These are phyloP conservation scores for Tuber indicum DNA, from an alignment of 495 filamentous ascomycete genomes.

Conservation along the genomic window DNA sequence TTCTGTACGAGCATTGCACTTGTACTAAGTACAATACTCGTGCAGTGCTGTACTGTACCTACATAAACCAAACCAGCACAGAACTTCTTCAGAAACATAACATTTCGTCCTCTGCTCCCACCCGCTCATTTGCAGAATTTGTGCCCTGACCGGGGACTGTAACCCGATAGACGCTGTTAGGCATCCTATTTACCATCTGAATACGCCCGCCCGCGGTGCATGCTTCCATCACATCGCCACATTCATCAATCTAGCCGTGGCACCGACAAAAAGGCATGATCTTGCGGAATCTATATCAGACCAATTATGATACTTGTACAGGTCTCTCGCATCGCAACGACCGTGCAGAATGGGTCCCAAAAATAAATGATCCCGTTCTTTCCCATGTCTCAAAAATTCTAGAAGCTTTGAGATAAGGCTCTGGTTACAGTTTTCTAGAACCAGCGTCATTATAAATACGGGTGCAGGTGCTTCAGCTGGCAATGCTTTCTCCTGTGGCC, in stretches of 20 bases:
- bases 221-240: not conserved
- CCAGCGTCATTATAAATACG: not conserved
- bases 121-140: not conserved
- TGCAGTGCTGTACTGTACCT: too few relatives aligned
- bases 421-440: constrained; percentile 1
- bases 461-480: not conserved
- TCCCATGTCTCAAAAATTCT: not conserved
- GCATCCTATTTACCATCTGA: not conserved
- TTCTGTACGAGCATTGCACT: too few relatives aligned
- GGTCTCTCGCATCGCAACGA: not conserved
- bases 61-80: too few relatives aligned
- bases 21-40: too few relatives aligned
- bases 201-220: not conserved
- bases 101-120: not conserved
- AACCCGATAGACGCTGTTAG: not conserved
- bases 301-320: not conserved
- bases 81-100: not conserved
- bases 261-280: not conserved
- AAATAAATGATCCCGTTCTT: not conserved
- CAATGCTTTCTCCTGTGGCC: not conserved
- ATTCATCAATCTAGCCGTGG: not conserved
- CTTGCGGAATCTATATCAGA: not conserved
- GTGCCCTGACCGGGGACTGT: not conserved
- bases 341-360: not conserved
- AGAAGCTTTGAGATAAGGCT: not conserved